These are phyloP conservation scores for Lentithecium fluviatile DNA, from an alignment of 495 filamentous ascomycete genomes.

Conservation along the genomic window DNA sequence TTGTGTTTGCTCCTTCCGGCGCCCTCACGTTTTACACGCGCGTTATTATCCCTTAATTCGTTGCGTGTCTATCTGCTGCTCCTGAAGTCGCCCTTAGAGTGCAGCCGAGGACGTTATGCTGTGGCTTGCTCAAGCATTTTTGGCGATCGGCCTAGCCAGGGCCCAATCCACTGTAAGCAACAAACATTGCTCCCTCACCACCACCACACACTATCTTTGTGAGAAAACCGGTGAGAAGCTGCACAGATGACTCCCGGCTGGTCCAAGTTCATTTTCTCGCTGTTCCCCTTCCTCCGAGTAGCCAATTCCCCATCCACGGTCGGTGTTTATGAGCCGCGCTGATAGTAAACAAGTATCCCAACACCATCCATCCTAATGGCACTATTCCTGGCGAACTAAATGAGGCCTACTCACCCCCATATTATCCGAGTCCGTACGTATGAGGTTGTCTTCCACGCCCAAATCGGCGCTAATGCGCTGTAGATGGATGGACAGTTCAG, in stretches of 20 bases:
- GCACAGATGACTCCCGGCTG: constrained; percentile 24
- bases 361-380: constrained; percentile 22
- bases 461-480: constrained; percentile 66
- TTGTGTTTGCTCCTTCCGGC: not conserved
- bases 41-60: not conserved
- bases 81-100: not conserved
- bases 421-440: constrained; percentile 58
- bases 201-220: not conserved
- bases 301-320: constrained; percentile 1
- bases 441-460: not conserved
- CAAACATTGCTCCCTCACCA: constrained; percentile 1
- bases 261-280: constrained; percentile 18
- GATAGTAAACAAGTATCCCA: constrained; percentile 33
- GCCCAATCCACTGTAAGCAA: constrained; percentile 6
- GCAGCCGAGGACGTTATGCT: constrained; percentile 16
- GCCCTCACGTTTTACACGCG: not conserved
- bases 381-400: constrained; percentile 9
- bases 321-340: constrained; percentile 16
- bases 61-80: not conserved
- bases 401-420: constrained; percentile 53
- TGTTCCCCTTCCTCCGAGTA: constrained; percentile 33
- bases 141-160: constrained; percentile 23
- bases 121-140: constrained; percentile 31
- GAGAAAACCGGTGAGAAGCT: constrained; percentile 1
- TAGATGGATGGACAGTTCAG: constrained; percentile 73